Conservation (phyloP, 2,329 filamentous ascomycete genomes). For the Cladobotryum mycophilum region DNA sequence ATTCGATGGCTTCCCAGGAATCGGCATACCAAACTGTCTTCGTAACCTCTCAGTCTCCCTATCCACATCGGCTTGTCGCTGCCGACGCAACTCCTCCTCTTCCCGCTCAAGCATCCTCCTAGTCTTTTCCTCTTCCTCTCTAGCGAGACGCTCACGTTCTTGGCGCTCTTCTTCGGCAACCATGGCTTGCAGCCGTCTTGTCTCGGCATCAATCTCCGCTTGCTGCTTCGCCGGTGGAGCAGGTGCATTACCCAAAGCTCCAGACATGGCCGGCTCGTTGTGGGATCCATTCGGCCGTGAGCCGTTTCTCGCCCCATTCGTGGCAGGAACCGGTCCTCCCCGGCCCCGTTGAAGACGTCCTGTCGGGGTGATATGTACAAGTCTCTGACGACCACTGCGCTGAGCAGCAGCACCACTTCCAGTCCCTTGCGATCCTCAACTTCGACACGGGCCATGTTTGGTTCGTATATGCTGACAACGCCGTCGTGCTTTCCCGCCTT, state of each 20-base stretch:
- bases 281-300: slow-evolving; percentile 33
- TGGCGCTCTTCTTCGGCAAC: slow-evolving; percentile 45
- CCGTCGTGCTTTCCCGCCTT: slow-evolving; percentile 60
- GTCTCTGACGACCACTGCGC: slow-evolving; percentile 59
- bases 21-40: slow-evolving; percentile 55
- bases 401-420: slow-evolving; percentile 69
- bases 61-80: slow-evolving; percentile 56
- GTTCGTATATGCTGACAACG: slow-evolving; percentile 78
- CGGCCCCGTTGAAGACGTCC: slow-evolving; percentile 72
- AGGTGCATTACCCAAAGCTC: slow-evolving; percentile 30
- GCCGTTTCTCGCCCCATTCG: slow-evolving; percentile 24
- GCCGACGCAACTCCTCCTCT: slow-evolving; percentile 49
- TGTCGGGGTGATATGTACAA: slow-evolving; percentile 58
- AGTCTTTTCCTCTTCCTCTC: slow-evolving; percentile 52
- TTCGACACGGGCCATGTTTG: slow-evolving; percentile 83
- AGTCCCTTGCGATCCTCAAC: slow-evolving; percentile 91
- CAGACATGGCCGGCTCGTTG: slow-evolving; percentile 24
- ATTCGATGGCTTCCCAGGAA: too few relatives aligned
- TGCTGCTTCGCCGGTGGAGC: slow-evolving; percentile 15
- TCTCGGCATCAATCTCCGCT: slow-evolving; percentile 62
- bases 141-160: slow-evolving; percentile 49
- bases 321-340: slow-evolving; percentile 21
- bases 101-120: slow-evolving; percentile 62
- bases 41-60: slow-evolving; percentile 77
- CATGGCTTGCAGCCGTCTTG: slow-evolving; percentile 58